A percentile compares a stretch with the other conserved stretches of the same genome.
These are phyloP conservation scores for Dendrobium huoshanense DNA, from an alignment of 106 monocot genomes.

Conservation along the genomic window DNA sequence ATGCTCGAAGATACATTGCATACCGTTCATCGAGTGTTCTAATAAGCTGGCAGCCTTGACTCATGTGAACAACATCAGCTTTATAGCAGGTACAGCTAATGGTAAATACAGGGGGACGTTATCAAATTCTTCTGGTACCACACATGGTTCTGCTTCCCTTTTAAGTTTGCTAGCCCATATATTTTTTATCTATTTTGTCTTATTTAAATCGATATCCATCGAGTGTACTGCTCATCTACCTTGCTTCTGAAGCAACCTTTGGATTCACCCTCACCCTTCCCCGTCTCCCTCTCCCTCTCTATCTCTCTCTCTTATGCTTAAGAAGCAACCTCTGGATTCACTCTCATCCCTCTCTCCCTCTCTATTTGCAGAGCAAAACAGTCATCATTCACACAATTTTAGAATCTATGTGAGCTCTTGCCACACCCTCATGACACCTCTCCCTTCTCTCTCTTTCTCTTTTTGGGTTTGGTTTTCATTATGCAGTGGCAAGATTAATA, in stretches of 20 bases:
- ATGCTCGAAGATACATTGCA: too few relatives aligned
- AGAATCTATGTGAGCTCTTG: slow-evolving; percentile 44
- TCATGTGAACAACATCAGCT: too few relatives aligned
- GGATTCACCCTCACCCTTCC: slow-evolving; percentile 17
- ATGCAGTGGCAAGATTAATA: too few relatives aligned
- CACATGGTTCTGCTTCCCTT: slow-evolving; percentile 5
- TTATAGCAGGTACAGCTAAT: neutral
- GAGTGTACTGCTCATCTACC: slow-evolving; percentile 37
- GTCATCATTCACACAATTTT: slow-evolving; percentile 36
- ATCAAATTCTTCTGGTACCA: neutral
- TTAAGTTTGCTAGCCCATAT: slow-evolving; percentile 16
- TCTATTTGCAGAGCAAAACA: slow-evolving; percentile 27
- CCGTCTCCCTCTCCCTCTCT: slow-evolving; percentile 1
- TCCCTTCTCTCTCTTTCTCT: neutral
- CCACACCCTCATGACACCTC: neutral
- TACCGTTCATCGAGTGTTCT: neutral
- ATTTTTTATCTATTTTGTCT: slow-evolving; percentile 6
- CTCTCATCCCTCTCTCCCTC: slow-evolving; percentile 3
- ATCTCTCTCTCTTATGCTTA: slow-evolving; percentile 1
- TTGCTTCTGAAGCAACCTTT: slow-evolving; percentile 38
- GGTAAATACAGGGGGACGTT: neutral
- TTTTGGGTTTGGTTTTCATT: too few relatives aligned
- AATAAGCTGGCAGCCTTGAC: neutral
- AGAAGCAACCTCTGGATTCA: slow-evolving; percentile 4
- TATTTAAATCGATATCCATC: slow-evolving; percentile 31